Conservation (phyloP, 2,329 filamentous ascomycete genomes). For the Arthroderma sp. region DNA sequence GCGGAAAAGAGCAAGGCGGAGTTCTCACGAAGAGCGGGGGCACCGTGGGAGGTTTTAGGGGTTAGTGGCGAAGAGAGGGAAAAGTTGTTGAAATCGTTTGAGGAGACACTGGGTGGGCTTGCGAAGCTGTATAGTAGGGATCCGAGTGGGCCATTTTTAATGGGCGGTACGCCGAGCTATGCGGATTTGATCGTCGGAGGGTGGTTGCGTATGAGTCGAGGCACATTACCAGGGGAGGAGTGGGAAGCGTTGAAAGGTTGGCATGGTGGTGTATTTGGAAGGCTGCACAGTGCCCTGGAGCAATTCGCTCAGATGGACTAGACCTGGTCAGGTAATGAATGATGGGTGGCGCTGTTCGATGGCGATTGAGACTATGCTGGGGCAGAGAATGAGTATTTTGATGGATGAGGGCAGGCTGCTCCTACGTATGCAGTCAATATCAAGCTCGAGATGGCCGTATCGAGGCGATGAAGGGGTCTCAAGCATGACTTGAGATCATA, state of each 20-base stretch:
- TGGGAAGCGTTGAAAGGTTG: conserved; percentile 3
- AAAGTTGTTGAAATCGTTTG: conserved; percentile 29
- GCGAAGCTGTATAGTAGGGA: conserved; percentile 30
- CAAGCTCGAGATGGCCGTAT: no score
- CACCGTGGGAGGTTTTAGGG: conserved; percentile 27
- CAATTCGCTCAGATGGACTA: conserved; percentile 24
- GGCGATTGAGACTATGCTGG: no score
- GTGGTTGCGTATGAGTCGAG: conserved; percentile 37
- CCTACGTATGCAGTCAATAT: no score
- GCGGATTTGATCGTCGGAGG: conserved; percentile 46
- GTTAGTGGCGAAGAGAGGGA: conserved; percentile 28
- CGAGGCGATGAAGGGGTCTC: no score
- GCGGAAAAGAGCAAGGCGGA: conserved; percentile 34
- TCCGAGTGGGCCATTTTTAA: conserved; percentile 35
- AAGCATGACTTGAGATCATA: no score
- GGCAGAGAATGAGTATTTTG: no score
- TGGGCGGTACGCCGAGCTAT: conserved; percentile 35
- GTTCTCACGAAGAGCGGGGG: conserved; percentile 36
- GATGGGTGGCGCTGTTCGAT: no score
- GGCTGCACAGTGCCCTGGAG: conserved; percentile 36
- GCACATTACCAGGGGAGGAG: neutral
- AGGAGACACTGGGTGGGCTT: conserved; percentile 29
- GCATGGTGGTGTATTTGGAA: conserved; percentile 6
- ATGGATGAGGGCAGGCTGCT: no score
- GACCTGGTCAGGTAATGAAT: neutral